A percentile compares a stretch with the other conserved stretches of the same genome.
Evolutionary conservation across 2,329 filamentous ascomycete genomes (phyloP).

Genomic region (Biscogniauxia marginata): DNA sequence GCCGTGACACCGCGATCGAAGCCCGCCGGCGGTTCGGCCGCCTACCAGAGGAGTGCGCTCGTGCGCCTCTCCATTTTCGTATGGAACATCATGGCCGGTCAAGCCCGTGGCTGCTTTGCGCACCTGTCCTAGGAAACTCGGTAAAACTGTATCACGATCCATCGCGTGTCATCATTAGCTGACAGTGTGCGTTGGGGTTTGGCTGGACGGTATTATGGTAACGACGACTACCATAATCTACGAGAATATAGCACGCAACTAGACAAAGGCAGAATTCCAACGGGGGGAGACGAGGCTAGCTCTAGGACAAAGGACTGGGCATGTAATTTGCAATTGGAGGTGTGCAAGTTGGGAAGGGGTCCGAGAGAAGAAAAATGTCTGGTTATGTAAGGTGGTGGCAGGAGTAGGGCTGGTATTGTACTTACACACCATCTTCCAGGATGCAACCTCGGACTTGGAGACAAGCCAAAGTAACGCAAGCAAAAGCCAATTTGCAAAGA

Average conservation of each 20-base stretch:
- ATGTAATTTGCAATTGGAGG: background rate
- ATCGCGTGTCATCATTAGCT: slow-evolving; percentile 31
- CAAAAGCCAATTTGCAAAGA: background rate
- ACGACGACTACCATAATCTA: slow-evolving; percentile 9
- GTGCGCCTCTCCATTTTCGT: slow-evolving; percentile 26
- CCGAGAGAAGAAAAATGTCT: too few species aligned
- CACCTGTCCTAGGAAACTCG: slow-evolving; percentile 25
- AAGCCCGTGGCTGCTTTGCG: slow-evolving; percentile 23
- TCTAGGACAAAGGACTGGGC: background rate
- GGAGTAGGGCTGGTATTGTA: background rate
- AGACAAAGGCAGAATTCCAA: background rate
- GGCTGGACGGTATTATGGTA: slow-evolving; percentile 8
- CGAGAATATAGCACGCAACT: slow-evolving; percentile 5
- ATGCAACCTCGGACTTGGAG: background rate
- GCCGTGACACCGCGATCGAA: slow-evolving; percentile 24
- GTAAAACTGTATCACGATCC: slow-evolving; percentile 28
- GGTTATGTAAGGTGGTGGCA: background rate
- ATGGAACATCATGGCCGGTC: slow-evolving; percentile 5
- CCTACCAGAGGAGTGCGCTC: slow-evolving; percentile 29
- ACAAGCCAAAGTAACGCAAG: background rate
- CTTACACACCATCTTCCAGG: background rate
- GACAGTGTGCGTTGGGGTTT: slow-evolving; percentile 8
- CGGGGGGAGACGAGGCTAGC: background rate
- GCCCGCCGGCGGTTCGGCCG: slow-evolving; percentile 13
- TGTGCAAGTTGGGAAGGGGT: background rate